Percentiles rank a stretch among this genome's conserved stretches.
These are phyloP conservation scores for Ceratocystis cubensis DNA, from an alignment of 2,329 filamentous ascomycete genomes.

Conservation along the genomic window DNA sequence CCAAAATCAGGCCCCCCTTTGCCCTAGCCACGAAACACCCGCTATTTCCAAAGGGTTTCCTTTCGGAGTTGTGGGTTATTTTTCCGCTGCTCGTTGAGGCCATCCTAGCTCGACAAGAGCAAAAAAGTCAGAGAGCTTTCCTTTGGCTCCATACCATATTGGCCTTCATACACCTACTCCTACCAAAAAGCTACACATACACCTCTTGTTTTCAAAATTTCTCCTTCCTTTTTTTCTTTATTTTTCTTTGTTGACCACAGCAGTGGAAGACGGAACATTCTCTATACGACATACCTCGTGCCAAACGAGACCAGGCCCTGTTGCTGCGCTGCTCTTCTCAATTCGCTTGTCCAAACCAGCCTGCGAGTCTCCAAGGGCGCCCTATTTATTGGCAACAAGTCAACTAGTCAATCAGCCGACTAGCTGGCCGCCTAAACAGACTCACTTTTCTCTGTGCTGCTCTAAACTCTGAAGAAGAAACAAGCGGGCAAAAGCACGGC, in stretches of 20 bases:
- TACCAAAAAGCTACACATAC: neutral
- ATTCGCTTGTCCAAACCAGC: neutral
- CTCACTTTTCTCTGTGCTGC: too few relatives aligned
- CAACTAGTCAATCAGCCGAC: too few relatives aligned
- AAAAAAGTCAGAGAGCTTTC: neutral
- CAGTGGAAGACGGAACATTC: neutral
- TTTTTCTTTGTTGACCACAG: neutral
- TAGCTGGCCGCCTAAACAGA: too few relatives aligned
- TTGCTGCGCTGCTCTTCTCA: neutral
- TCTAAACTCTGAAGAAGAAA: too few relatives aligned
- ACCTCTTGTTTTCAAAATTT: neutral
- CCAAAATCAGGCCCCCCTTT: neutral
- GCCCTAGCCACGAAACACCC: neutral
- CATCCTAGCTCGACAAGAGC: neutral
- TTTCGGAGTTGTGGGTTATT: neutral
- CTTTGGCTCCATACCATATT: too few relatives aligned
- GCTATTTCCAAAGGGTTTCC: neutral
- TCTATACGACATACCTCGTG: neutral
- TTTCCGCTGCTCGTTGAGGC: neutral
- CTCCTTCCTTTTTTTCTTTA: neutral
- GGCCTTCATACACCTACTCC: neutral
- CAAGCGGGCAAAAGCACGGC: too few relatives aligned
- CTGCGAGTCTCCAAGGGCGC: neutral
- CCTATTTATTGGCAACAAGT: neutral
- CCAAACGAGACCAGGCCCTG: neutral